A percentile compares a stretch with the other conserved stretches of the same genome.
Conservation (phyloP, 1,284 basidiomycete species). For the Sanghuangporus baumii region DNA sequence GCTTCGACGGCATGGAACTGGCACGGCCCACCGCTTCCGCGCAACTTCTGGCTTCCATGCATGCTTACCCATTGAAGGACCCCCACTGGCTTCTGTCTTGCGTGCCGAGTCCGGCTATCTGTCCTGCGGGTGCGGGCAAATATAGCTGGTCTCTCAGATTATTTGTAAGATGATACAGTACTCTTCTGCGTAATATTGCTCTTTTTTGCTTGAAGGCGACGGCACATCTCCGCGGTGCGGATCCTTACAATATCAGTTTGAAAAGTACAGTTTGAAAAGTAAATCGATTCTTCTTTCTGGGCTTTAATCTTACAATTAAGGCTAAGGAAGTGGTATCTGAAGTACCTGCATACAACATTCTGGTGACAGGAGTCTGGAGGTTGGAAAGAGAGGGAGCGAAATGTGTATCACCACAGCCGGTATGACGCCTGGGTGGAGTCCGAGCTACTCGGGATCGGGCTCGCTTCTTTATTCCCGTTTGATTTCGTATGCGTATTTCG, state of each 20-base stretch:
- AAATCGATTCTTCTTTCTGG: not conserved
- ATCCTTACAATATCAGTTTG: not conserved
- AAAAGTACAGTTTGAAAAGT: not conserved
- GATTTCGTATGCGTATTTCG: not conserved
- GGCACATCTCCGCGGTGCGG: not conserved
- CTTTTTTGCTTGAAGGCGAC: no score
- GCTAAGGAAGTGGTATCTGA: not conserved
- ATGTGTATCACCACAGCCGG: conserved; percentile 7
- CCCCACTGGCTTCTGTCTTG: not conserved
- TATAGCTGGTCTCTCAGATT: no score
- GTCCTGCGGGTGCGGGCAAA: no score
- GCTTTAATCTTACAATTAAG: not conserved
- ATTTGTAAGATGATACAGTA: no score
- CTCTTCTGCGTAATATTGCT: no score
- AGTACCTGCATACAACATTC: not conserved
- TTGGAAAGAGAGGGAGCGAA: not conserved
- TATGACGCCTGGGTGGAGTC: conserved; percentile 2
- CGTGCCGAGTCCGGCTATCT: not conserved
- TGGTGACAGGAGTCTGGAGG: not conserved
- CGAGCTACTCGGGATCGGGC: not conserved
- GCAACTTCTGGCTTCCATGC: not conserved
- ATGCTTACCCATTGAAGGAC: no score
- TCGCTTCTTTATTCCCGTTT: not conserved
- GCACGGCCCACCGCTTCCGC: not conserved
- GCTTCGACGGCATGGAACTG: not conserved